Evolutionary conservation across 441 rosid genomes (phyloP), one percentile per base, ranked within the genome.

Genomic region (Omphalea diandra): DNA sequence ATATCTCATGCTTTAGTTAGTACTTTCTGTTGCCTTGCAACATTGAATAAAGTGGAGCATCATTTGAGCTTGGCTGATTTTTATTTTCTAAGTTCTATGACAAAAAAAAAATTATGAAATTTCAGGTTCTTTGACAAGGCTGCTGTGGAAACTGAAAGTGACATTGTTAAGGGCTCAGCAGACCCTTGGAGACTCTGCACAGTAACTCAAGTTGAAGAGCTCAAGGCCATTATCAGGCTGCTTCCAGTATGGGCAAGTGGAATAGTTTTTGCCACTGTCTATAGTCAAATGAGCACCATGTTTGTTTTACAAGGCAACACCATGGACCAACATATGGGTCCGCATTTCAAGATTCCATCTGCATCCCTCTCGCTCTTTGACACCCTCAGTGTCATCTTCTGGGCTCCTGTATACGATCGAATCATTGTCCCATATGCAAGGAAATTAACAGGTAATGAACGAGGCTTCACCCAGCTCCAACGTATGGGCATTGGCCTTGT

Each of bases 111-210:
- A 20, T 60, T 44, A 22, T 32, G 12, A 15, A n/a, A 69, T 69
- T 22, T 56, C 79, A 94, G 99, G 76, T 94, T 92, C 80, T 89
- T 92, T 27, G 99, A 94, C 81, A 94, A 87, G 86, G 98, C 99
- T 22, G 98, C 99, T 1, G 96, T 89, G 64, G 89, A 86, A 76
- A 82, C 73, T 22, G 68, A 68, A 61, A 63, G 72, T 0, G 97
- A 89, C 32, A 67, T 63, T 11, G 47, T 71, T 65, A 90, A 92
- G 69, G 91, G 78, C 20, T 66, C 73, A 8, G 60, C 71, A 60
- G 79, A 84, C 59, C 87, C 86, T 2, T 94, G 99, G 99, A 82
- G 76, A 63, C 94, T 94, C 38, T 92, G 97, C 78, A 87, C 98
- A 0, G 94, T 92, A 14, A 90, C 98, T 5, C 97, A 94, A 81